Percentiles rank a stretch among this genome's conserved stretches.
Evolutionary conservation across 805 yeast genomes (phyloP).

Genomic region (Ogataea corticis): DNA sequence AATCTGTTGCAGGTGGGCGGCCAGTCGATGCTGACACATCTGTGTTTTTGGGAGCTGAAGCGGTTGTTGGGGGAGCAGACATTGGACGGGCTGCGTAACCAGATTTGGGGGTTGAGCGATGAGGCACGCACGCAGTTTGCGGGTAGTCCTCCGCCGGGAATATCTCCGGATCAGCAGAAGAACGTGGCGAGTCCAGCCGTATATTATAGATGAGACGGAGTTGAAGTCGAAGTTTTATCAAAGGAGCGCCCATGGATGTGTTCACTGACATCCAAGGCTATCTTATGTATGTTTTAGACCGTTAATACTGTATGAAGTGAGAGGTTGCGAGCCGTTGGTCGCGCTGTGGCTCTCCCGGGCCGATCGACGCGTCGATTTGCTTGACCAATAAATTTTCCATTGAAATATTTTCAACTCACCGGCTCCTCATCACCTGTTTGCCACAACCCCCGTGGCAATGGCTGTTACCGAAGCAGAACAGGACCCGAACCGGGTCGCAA

Average conservation of each 20-base stretch:
- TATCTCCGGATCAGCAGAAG: slow-evolving; percentile 21
- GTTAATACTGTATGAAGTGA: too few relatives aligned
- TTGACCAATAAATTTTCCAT: too few relatives aligned
- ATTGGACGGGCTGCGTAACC: slow-evolving; percentile 24
- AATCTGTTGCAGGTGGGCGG: slow-evolving; percentile 60
- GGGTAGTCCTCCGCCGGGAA: slow-evolving; percentile 22
- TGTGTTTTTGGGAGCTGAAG: slow-evolving; percentile 62
- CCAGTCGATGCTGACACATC: slow-evolving; percentile 59
- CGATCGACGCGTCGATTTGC: too few relatives aligned
- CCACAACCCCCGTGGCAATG: slow-evolving; percentile 7
- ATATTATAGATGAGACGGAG: slow-evolving; percentile 16
- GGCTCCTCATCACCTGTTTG: background rate
- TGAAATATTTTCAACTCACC: too few relatives aligned
- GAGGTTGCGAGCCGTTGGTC: too few relatives aligned
- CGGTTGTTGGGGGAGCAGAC: slow-evolving; percentile 24
- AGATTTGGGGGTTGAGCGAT: slow-evolving; percentile 34
- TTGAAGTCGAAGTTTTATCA: background rate
- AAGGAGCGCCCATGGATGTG: background rate
- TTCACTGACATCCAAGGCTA: background rate
- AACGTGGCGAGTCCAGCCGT: slow-evolving; percentile 25
- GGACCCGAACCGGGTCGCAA: slow-evolving; percentile 43
- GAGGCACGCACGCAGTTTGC: slow-evolving; percentile 14
- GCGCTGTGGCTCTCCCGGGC: too few relatives aligned
- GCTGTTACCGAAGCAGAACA: slow-evolving; percentile 26
- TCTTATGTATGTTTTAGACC: background rate